phyloP scores from a whole-genome alignment of 2,329 filamentous ascomycete genomes.

The Clarireedia monteithiana region DNA sequence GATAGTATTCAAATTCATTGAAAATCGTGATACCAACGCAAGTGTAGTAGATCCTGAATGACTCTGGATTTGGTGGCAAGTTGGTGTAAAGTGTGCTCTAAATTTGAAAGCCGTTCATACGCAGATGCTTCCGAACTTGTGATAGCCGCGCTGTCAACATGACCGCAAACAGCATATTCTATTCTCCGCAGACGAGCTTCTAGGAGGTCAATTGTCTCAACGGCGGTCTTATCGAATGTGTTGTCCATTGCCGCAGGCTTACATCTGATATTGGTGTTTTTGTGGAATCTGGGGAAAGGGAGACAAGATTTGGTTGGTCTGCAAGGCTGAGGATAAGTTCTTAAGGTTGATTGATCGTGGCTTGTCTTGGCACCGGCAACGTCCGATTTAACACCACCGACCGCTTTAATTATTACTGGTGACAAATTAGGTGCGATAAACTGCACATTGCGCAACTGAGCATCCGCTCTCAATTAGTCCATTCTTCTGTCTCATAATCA shows the following conservation, averaged over 20 bases:
- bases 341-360: no score
- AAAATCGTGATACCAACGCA: constrained; percentile 20
- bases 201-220: constrained; percentile 27
- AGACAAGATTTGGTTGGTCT: not conserved
- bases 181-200: constrained; percentile 26
- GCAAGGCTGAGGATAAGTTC: constrained; percentile 5
- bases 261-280: not conserved
- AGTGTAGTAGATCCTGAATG: constrained; percentile 27
- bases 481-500: not conserved
- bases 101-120: constrained; percentile 12
- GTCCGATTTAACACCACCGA: not conserved
- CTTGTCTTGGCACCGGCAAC: not conserved
- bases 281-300: constrained; percentile 4
- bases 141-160: constrained; percentile 10
- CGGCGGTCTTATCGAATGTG: constrained; percentile 26
- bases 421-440: not conserved
- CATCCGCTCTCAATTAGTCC: not conserved
- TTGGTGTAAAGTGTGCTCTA: constrained; percentile 22
- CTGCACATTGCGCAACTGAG: not conserved
- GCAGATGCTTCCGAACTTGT: constrained; percentile 9
- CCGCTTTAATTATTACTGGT: not conserved
- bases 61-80: constrained; percentile 26
- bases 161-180: constrained; percentile 25
- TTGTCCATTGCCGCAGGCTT: constrained; percentile 19
- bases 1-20: not conserved